These are phyloP conservation scores for Coffea canephora DNA, from an alignment of 257 asterid genomes.

Conservation along the genomic window DNA sequence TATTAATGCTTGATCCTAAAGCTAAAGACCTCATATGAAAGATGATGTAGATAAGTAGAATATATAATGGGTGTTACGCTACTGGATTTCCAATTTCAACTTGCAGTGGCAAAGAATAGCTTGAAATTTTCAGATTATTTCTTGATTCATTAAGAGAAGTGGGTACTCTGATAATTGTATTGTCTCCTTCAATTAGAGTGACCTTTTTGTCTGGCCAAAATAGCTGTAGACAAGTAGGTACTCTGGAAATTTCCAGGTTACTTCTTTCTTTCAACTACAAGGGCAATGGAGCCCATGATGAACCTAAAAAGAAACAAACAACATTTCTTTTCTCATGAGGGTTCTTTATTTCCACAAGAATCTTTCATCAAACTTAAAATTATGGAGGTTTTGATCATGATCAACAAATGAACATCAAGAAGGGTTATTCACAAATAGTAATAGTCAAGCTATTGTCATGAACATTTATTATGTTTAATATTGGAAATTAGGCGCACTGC, in stretches of 20 bases:
- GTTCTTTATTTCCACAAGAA: too few species aligned
- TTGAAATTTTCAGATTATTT: background rate
- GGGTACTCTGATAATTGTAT: background rate
- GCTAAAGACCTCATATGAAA: too few species aligned
- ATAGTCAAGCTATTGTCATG: background rate
- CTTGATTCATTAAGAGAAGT: background rate
- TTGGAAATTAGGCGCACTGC: background rate
- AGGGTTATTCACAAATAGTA: background rate
- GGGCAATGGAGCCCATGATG: too few species aligned
- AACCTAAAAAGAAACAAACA: too few species aligned
- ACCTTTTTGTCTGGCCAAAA: background rate
- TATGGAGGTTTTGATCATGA: background rate
- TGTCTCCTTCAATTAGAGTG: background rate
- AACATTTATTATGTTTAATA: background rate
- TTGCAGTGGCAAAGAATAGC: background rate
- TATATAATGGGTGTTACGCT: too few species aligned
- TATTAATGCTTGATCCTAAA: too few species aligned
- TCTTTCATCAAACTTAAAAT: background rate
- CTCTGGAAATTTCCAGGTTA: too few species aligned
- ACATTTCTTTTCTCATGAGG: too few species aligned
- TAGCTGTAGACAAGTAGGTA: too few species aligned
- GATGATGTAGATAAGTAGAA: background rate
- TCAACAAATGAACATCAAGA: background rate
- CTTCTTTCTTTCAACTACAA: too few species aligned
- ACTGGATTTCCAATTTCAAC: background rate